These are phyloP conservation scores for Penicillium simplicissimum DNA, from an alignment of 495 filamentous ascomycete genomes.

Conservation along the genomic window DNA sequence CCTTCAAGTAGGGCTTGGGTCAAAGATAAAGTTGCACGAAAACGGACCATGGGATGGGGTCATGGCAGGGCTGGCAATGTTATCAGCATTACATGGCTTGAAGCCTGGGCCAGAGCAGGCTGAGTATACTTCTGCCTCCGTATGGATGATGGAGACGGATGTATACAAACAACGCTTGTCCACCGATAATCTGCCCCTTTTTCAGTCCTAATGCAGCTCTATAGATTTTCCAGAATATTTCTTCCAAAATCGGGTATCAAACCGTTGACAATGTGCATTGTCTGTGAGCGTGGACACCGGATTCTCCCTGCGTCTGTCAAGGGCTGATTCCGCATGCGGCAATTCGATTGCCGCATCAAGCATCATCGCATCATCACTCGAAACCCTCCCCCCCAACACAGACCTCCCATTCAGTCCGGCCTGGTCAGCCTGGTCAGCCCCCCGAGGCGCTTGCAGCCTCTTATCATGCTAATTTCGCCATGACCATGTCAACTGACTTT, in stretches of 20 bases:
- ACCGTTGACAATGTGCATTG: slow-evolving; percentile 16
- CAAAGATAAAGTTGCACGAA: slow-evolving; percentile 35
- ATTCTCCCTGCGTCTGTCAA: slow-evolving; percentile 8
- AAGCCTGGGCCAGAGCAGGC: neutral
- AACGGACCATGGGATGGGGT: slow-evolving; percentile 46
- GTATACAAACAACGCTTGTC: neutral
- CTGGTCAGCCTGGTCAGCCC: neutral
- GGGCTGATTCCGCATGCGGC: slow-evolving; percentile 33
- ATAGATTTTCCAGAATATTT: neutral
- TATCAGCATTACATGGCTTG: slow-evolving; percentile 40
- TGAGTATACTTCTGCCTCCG: slow-evolving; percentile 1
- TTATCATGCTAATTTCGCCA: neutral
- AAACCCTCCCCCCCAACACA: neutral
- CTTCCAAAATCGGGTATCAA: neutral
- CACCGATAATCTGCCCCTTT: slow-evolving; percentile 20
- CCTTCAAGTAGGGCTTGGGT: slow-evolving; percentile 29
- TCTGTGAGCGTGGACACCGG: slow-evolving; percentile 20
- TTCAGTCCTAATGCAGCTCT: slow-evolving; percentile 28
- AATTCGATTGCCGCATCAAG: slow-evolving; percentile 30
- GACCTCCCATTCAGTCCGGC: neutral
- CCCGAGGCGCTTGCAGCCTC: neutral
- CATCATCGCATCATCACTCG: slow-evolving; percentile 31
- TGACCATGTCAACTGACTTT: slow-evolving; percentile 33
- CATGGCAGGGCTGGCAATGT: slow-evolving; percentile 28
- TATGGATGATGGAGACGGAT: neutral